Evolutionary conservation across 192 early-diverging fungal species (phyloP).

Genomic region (Cladochytrium replicatum): DNA sequence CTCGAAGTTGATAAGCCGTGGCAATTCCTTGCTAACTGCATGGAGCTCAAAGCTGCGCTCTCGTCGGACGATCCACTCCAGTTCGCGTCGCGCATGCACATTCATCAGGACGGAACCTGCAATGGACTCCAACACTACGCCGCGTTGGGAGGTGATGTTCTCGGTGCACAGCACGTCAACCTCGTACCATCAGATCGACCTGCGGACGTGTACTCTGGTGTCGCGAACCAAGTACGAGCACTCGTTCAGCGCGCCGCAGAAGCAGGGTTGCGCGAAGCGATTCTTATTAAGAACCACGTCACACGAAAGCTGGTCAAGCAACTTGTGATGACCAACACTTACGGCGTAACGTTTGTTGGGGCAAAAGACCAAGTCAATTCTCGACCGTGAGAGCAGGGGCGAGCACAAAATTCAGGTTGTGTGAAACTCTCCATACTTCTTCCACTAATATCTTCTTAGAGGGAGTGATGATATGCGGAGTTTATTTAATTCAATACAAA

Average conservation of each 20-base stretch:
- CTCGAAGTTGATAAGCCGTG: constrained; percentile 81
- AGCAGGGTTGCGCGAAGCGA: constrained; percentile 48
- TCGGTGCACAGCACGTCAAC: constrained; percentile 84
- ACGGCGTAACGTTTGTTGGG: constrained; percentile 95
- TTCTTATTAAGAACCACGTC: constrained; percentile 57
- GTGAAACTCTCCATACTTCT: constrained; percentile 78
- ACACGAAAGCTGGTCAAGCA: constrained; percentile 95
- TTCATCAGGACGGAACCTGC: constrained; percentile 97
- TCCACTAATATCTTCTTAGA: constrained; percentile 72
- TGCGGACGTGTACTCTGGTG: constrained; percentile 86
- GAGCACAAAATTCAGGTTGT: constrained; percentile 73
- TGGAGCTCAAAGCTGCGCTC: constrained; percentile 68
- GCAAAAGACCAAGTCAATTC: constrained; percentile 81
- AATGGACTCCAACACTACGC: constrained; percentile 99
- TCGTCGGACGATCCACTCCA: constrained; percentile 58
- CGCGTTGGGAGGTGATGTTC: constrained; percentile 82
- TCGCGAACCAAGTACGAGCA: constrained; percentile 62
- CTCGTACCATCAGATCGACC: constrained; percentile 72
- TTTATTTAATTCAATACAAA: too few species aligned
- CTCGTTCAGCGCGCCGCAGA: constrained; percentile 59
- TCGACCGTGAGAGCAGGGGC: too few species aligned
- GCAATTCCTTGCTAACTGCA: constrained; percentile 87
- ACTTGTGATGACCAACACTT: constrained; percentile 99
- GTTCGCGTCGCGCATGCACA: constrained; percentile 64
- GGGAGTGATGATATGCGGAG: too few species aligned